phyloP scores from a whole-genome alignment of 176 grass and related monocot genomes.

The Carex pumila region DNA sequence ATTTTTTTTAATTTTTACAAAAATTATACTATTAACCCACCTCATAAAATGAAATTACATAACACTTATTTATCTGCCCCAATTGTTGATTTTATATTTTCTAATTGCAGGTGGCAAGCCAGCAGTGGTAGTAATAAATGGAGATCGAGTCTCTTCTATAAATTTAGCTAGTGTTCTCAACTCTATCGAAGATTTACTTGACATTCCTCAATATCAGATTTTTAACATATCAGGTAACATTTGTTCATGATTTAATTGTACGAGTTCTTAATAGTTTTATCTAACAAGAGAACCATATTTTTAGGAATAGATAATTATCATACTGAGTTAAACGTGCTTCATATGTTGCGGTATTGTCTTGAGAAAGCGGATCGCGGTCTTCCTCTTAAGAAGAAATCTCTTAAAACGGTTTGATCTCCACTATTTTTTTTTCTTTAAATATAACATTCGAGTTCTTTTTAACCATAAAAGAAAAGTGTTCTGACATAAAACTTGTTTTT shows the following conservation, averaged over 20 bases:
- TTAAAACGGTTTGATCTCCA: not conserved
- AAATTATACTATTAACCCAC: too few relatives aligned
- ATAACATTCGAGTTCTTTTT: not conserved
- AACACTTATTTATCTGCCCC: not conserved
- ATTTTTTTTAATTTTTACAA: too few relatives aligned
- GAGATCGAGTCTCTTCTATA: conserved; percentile 14
- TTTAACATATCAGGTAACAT: conserved; percentile 13
- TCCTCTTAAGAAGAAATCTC: conserved; percentile 3
- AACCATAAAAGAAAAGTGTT: not conserved
- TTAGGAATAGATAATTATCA: conserved; percentile 17
- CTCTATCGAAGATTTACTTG: not conserved
- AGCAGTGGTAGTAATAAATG: conserved; percentile 13
- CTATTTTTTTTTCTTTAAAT: not conserved
- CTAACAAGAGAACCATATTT: conserved; percentile 14
- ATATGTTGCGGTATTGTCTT: conserved; percentile 6
- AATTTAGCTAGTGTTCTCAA: not conserved
- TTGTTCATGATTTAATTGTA: not conserved
- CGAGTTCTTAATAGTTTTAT: not conserved
- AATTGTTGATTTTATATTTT: not conserved
- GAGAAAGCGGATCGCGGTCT: conserved; percentile 13
- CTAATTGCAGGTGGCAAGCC: conserved; percentile 11
- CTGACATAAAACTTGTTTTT: conserved; percentile 10
- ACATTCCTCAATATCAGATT: not conserved
- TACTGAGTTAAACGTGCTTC: not conserved
- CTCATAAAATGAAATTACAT: too few relatives aligned